Percentiles rank a stretch among this genome's conserved stretches.
Conservation (phyloP, 1,284 basidiomycete genomes). For the Farysia itapuensis region DNA sequence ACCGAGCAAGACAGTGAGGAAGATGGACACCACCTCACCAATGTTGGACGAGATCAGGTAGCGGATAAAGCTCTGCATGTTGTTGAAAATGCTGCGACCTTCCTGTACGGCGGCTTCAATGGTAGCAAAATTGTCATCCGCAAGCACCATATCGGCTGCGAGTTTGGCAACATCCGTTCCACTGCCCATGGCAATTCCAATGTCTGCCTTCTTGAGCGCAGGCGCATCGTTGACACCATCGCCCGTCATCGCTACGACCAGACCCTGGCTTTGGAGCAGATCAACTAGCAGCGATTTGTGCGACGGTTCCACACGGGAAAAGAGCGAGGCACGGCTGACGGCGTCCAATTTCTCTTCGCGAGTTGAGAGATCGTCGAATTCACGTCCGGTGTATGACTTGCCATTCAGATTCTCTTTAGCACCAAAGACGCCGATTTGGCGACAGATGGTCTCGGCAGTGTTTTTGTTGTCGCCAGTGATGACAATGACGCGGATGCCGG, state of each 20-base stretch:
- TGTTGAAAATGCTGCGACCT: slow-evolving; percentile 95
- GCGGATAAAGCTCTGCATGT: slow-evolving; percentile 96
- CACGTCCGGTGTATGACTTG: slow-evolving; percentile 91
- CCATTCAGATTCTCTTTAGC: slow-evolving; percentile 65
- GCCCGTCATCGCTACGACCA: slow-evolving; percentile 89
- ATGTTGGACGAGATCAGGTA: slow-evolving; percentile 87
- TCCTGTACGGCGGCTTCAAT: slow-evolving; percentile 70
- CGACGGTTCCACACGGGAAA: slow-evolving; percentile 88
- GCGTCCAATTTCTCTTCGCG: slow-evolving; percentile 76
- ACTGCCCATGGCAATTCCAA: slow-evolving; percentile 63
- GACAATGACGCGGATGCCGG: slow-evolving; percentile 93
- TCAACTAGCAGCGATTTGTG: slow-evolving; percentile 96
- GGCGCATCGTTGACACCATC: slow-evolving; percentile 63
- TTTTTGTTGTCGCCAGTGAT: slow-evolving; percentile 99
- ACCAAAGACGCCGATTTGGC: slow-evolving; percentile 87
- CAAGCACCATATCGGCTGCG: slow-evolving; percentile 63
- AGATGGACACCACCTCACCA: slow-evolving; percentile 96
- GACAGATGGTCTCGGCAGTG: slow-evolving; percentile 95
- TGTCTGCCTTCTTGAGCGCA: slow-evolving; percentile 61
- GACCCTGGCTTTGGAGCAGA: slow-evolving; percentile 83
- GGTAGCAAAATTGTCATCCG: slow-evolving; percentile 63
- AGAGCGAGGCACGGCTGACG: slow-evolving; percentile 82
- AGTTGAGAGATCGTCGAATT: slow-evolving; percentile 78
- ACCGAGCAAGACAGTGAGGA: slow-evolving; percentile 91
- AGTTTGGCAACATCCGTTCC: slow-evolving; percentile 62